A percentile compares a stretch with the other conserved stretches of the same genome.
Conservation (phyloP, 176 grass and related monocot genomes). For the Themeda triandra region DNA sequence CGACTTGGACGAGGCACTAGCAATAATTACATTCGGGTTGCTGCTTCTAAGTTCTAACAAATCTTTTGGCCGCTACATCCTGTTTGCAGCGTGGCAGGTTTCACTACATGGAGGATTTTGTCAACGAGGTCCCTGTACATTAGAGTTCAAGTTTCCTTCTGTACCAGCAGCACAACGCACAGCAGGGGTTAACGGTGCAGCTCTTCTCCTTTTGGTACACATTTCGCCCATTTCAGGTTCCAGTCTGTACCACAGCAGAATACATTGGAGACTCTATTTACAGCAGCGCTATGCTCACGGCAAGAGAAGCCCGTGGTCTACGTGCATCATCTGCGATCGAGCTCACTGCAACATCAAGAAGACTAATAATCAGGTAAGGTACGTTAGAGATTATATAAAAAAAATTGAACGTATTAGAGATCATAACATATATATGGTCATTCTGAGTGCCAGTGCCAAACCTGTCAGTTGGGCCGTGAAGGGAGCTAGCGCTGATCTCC, state of each 20-base stretch:
- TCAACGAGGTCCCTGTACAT: neutral
- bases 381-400: conserved; percentile 2
- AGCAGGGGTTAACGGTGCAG: neutral
- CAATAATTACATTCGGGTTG: conserved; percentile 6
- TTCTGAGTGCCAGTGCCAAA: neutral
- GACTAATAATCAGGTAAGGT: neutral
- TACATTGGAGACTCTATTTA: conserved; percentile 2
- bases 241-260: neutral
- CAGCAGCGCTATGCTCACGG: conserved; percentile 28
- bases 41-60: conserved; percentile 28
- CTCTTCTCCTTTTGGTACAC: neutral
- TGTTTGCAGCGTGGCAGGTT: conserved; percentile 1
- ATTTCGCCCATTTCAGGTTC: neutral
- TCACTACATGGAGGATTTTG: neutral
- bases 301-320: conserved; percentile 52
- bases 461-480: neutral
- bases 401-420: no score
- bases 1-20: neutral
- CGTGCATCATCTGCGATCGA: conserved; percentile 71
- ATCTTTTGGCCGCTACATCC: neutral
- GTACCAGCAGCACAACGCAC: neutral
- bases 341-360: conserved; percentile 48
- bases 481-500: neutral
- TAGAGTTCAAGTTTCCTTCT: neutral
- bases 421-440: neutral